Evolutionary conservation across 495 filamentous ascomycete species (phyloP).

Genomic region (Lineolata rhizophorae): DNA sequence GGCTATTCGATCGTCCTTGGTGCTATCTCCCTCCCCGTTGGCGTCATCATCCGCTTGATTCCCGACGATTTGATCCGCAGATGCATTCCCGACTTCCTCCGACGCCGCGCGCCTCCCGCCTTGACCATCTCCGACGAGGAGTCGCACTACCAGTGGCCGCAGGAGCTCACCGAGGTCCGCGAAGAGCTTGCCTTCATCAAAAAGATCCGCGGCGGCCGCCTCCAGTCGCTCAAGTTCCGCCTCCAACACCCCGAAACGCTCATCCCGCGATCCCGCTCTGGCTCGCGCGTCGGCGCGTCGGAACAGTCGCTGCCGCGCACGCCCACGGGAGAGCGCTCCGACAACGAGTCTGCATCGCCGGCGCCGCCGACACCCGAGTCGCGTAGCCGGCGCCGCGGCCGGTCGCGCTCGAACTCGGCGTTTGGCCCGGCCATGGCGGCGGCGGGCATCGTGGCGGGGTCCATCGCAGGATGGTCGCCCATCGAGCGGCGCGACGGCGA

Average conservation of each 20-base stretch:
- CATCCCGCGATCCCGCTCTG: constrained; percentile 47
- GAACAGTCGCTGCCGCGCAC: constrained; percentile 36
- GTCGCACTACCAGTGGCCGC: constrained; percentile 34
- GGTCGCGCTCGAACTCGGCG: constrained; percentile 73
- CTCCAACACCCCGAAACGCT: constrained; percentile 60
- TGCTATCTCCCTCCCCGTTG: constrained; percentile 46
- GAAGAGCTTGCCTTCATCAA: constrained; percentile 35
- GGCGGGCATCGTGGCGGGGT: constrained; percentile 75
- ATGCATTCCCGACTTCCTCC: constrained; percentile 24
- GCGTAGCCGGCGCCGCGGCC: constrained; percentile 40
- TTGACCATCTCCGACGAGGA: constrained; percentile 49
- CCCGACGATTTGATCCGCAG: constrained; percentile 41
- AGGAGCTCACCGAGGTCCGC: constrained; percentile 16
- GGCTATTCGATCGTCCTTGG: constrained; percentile 51
- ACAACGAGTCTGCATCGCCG: constrained; percentile 26
- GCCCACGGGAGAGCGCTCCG: constrained; percentile 34
- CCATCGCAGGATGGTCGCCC: constrained; percentile 75
- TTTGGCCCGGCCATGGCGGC: constrained; percentile 67
- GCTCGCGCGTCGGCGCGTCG: constrained; percentile 48
- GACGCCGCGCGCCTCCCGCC: constrained; percentile 15
- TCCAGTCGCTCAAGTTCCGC: constrained; percentile 71
- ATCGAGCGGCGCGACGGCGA: constrained; percentile 37
- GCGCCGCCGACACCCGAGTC: constrained; percentile 48
- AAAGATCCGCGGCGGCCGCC: constrained; percentile 57
- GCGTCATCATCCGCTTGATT: constrained; percentile 47